Evolutionary conservation across 2,329 filamentous ascomycete genomes (phyloP), one percentile per base, ranked within the genome.

Genomic region (Pseudogymnoascus sp.): DNA sequence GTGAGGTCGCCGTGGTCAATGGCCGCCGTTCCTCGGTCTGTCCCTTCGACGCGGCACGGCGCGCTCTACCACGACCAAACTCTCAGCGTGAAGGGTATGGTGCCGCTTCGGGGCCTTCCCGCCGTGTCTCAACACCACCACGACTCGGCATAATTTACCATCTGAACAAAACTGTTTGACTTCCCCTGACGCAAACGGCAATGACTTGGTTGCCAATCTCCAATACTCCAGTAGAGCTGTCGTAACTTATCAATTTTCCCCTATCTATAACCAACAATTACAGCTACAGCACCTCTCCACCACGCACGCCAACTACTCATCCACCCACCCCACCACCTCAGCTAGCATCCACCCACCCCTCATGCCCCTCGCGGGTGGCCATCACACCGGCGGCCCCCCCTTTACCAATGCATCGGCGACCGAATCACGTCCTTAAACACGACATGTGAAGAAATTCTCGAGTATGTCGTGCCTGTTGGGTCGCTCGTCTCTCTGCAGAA

Each of bases 341-440:
- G 44, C 44, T 50, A 26, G 44, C n/a, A 44, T 10, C 11, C 42
- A 50, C 44, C 21, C 44, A 26, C 24, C 24, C 13, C 7, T 50
- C 24, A 50, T 50, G 44, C 44, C 24, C 14, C 16, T 29, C 44
- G 24, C 24, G 44, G 44, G 24, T 50, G 44, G 44, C 44, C 44
- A 24, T 50, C 44, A 50, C 44, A 50, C 13, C 11, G 6, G 24
- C 24, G 44, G 3, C 44, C 44, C 44, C 44, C 44, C 44, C 44
- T 50, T 50, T 50, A 50, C 44, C 44, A 50, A 31, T 50, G 44
- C 44, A 50, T 29, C 44, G 24, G 44, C 44, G 44, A 8, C 44
- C 44, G 44, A 50, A 29, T 50, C 44, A 50, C 44, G 44, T 50
- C 44, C 44, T 50, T 50, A 50, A 50, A 50, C 44, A 50, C 44